These are phyloP conservation scores for Mesembryanthemum crystallinum DNA, from an alignment of 148 eudicot species.

Conservation along the genomic window DNA sequence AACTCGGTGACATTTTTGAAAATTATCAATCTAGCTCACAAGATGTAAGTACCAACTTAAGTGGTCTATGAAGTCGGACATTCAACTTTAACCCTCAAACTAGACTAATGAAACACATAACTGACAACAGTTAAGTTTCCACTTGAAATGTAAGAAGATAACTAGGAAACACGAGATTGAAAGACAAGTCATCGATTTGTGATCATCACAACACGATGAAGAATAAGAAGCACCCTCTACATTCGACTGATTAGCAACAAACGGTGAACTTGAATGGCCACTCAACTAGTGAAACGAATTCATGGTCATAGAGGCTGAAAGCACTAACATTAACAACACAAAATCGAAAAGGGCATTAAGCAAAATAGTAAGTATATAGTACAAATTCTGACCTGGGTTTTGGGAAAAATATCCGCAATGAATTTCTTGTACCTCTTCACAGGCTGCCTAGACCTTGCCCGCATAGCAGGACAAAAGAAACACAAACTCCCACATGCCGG, in stretches of 20 bases:
- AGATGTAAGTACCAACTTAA: not conserved
- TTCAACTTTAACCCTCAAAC: slow-evolving; percentile 1
- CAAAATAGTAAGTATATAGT: not conserved
- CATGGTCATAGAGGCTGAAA: not conserved
- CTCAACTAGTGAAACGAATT: not conserved
- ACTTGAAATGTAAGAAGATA: not conserved
- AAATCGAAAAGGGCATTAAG: not conserved
- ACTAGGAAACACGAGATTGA: not conserved
- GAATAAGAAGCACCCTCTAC: not conserved
- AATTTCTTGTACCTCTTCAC: slow-evolving; percentile 95
- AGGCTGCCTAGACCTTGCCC: slow-evolving; percentile 95
- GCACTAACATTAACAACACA: not conserved
- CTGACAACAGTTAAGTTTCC: not conserved
- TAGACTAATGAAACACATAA: not conserved
- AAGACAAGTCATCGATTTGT: not conserved
- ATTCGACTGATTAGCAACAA: too few species aligned
- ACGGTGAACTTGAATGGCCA: not conserved
- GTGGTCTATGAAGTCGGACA: not conserved
- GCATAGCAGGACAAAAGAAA: slow-evolving; percentile 79
- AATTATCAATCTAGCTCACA: not conserved
- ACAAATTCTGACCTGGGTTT: slow-evolving; percentile 57
- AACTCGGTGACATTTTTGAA: too few species aligned
- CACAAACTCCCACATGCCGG: slow-evolving; percentile 89
- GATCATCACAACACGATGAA: not conserved
- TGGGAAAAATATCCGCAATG: slow-evolving; percentile 80